A percentile compares a stretch with the other conserved stretches of the same genome.
Evolutionary conservation across 257 asterid species (phyloP).

Genomic region (Scutellaria galericulata): DNA sequence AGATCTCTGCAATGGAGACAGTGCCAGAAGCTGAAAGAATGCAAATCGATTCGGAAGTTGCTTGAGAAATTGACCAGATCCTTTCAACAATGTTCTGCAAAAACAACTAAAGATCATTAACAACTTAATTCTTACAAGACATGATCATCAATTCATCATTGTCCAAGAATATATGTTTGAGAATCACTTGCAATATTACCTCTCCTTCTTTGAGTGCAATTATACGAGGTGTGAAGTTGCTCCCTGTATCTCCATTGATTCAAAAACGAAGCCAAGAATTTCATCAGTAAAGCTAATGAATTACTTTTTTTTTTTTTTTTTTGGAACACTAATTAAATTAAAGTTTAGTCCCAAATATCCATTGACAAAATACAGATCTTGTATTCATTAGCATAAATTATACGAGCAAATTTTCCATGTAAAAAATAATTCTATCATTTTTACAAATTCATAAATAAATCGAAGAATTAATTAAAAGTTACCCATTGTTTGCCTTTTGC

Average conservation of each 20-base stretch:
- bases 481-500: slow-evolving; percentile 47
- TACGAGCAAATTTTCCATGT: too few species aligned
- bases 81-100: slow-evolving; percentile 50
- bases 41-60: slow-evolving; percentile 43
- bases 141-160: too few species aligned
- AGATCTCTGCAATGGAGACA: slow-evolving; percentile 42
- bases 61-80: slow-evolving; percentile 42
- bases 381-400: too few species aligned
- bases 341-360: too few species aligned
- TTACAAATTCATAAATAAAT: not conserved
- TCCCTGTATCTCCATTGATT: slow-evolving; percentile 28
- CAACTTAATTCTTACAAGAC: too few species aligned
- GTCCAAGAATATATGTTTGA: not conserved
- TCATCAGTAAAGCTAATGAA: too few species aligned
- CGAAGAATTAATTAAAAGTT: not conserved
- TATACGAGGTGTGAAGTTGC: slow-evolving; percentile 36
- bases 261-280: too few species aligned
- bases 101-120: not conserved
- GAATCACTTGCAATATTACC: slow-evolving; percentile 29
- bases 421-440: too few species aligned
- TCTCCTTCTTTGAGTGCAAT: slow-evolving; percentile 38
- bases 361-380: too few species aligned
- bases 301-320: too few species aligned
- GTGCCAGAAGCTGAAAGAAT: slow-evolving; percentile 50
- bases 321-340: too few species aligned